Evolutionary conservation across 1,139 yeast species (phyloP), one percentile per base, ranked within the genome.

Genomic region (Geotrichum citri-aurantii): DNA sequence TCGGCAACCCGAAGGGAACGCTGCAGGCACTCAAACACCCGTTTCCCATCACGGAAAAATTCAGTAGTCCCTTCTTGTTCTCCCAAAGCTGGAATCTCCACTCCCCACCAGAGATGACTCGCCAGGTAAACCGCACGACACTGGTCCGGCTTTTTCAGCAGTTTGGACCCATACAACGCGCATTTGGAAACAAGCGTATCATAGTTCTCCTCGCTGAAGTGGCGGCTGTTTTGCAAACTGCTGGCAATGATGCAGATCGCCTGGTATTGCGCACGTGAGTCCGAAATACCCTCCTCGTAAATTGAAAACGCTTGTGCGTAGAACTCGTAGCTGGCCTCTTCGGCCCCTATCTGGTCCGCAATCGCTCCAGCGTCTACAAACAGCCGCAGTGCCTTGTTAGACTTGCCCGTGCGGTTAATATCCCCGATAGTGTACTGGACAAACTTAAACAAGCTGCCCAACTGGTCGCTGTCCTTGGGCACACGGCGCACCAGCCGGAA

Each of bases 101-200:
- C 68, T 71, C 93, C 88, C 95, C 96, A 90, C 97, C 97, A 93
- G 56, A 93, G 75, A 72, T 93, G 97, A 2, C 96, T 86, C 57
- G 97, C 92, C 57, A 84, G 75, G 69, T 88, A 89, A 7, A 93
- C 95, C 0, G 96, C 85, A 23, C 97, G 82, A 70, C 98, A 92
- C 72, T 92, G 99, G 68, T 92, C 98, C 44, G 93, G 93, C 71
- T 92, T 93, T 71, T 89, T 90, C 69, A 93, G 79, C 60, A 93
- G 77, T 69, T 89, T 89, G 8, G 96, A 88, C 1, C 96, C 96
- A 69, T 91, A 89, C 53, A 92, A 75, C 1, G 97, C 90, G 59
- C 92, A 80, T 69, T 92, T 87, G 26, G 95, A 88, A 53, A 91
- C 90, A 65, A 93, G 77, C 7, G 84, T 81, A 66, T 90, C 95